Evolutionary conservation across 495 filamentous ascomycete species (phyloP), one percentile per base, ranked within the genome.

Genomic region (Penicillium canescens): DNA sequence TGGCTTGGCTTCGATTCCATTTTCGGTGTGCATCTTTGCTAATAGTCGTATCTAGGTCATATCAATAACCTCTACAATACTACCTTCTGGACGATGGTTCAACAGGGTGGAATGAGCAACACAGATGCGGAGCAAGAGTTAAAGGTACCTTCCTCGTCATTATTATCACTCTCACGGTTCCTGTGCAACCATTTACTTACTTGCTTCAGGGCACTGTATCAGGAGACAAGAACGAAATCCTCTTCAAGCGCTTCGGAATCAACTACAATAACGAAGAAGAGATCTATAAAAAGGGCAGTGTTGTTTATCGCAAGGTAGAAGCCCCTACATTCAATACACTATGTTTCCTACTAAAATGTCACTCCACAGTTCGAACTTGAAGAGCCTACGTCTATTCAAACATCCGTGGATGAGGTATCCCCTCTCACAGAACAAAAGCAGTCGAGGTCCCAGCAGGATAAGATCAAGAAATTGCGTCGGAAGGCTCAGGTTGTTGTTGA

Each of bases 51-150:
- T 10, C 1, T 53, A 92, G 90, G 90, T 63, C 94, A 98, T 68
- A 93, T 98, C 60, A 98, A 98, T 69, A 98, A 98, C 65, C 78
- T 98, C 13, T 97, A 96, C 69, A 98, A 98, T 62, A 98, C 94
- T 1, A 92, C 91, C 0, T 98, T 97, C 65, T 98, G 94, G 94
- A 78, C 86, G 0, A 77, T 98, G 62, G 86, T 97, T 21, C 81
- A 86, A 46, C 73, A 83, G 38, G 92, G 91, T 0, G 88, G 86
- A 0, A 81, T 94, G 76, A 83, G 81, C 42, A 78, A 80, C 8
- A 86, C 81, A 16, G 85, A 90, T 59, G 94, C 94, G 0, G 94
- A 96, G 66, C 79, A 86, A 60, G 81, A 80, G 45, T 77, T 98
- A 24, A 84, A 87, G 64, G 90, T 89, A 54, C 55, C 72, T 66